Conservation (phyloP, 306 rosid species). For the Fragaria nilgerrensis region DNA sequence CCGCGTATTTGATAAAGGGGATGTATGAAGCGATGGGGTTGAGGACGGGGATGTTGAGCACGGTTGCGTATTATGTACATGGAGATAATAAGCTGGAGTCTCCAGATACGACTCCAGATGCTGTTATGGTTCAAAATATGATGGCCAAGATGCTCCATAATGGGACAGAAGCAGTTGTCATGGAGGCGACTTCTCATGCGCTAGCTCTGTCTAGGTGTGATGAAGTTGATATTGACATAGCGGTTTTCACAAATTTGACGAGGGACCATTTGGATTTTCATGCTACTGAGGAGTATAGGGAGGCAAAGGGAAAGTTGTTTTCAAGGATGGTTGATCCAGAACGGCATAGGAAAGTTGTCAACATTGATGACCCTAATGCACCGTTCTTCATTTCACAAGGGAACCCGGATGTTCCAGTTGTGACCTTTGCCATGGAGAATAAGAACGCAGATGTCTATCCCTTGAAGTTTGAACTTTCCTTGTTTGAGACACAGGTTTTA, state of each 20-base stretch:
- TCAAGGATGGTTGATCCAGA: constrained; percentile 82
- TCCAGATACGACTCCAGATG: constrained; percentile 47
- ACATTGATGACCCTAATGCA: constrained; percentile 77
- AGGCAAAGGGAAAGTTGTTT: constrained; percentile 65
- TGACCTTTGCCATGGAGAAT: constrained; percentile 81
- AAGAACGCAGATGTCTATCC: constrained; percentile 86
- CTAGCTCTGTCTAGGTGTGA: constrained; percentile 58
- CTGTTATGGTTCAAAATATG: constrained; percentile 76
- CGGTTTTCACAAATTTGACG: constrained; percentile 73
- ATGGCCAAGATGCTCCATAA: constrained; percentile 96
- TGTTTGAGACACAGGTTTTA: constrained; percentile 96
- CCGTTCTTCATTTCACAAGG: constrained; percentile 69
- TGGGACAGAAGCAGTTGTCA: constrained; percentile 82
- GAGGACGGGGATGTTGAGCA: constrained; percentile 78
- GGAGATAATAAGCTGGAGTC: constrained; percentile 84
- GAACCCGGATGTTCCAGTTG: constrained; percentile 72
- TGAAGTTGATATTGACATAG: constrained; percentile 92
- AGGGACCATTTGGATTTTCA: constrained; percentile 53
- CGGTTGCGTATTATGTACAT: constrained; percentile 73
- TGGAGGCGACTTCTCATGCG: constrained; percentile 66
- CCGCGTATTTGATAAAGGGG: constrained; percentile 73
- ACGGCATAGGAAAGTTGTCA: constrained; percentile 82
- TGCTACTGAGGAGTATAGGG: constrained; percentile 50
- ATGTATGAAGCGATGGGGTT: constrained; percentile 91
- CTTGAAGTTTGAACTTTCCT: constrained; percentile 77